Base-by-base conservation (phyloP, 371 early-diverging fungal species). In the Lichtheimia ornata region DNA sequence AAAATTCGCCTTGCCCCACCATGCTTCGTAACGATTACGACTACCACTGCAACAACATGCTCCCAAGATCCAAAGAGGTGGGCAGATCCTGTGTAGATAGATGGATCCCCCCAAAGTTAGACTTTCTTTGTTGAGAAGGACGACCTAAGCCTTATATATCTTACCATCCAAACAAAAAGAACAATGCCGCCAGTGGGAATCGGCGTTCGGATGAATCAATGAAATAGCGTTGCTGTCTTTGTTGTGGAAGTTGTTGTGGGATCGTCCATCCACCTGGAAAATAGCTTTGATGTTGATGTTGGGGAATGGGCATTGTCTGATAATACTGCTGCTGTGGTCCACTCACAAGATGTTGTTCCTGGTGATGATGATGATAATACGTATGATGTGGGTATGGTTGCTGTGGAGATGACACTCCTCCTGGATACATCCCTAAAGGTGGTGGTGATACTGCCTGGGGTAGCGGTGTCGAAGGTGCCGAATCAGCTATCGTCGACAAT, bases 161-260 rank as follows among this genome's bases (percentile, higher is more conserved):
- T 56, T 61, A 60, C 68, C 64, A 69, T 27, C 69, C 69, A 42
- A 69, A 58, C n/a, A 69, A 45, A 20, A 69, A 69, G 50, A 63
- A 61, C 17, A 69, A 30, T 12, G 64, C 64, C 20, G 61, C 69
- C 2, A 69, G 53, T 0, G 69, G 69, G 28, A 69, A 69, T 18
- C 64, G 60, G 18, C 69, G 64, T 15, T 67, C 68, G 22, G 59
- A 42, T 43, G 64, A 42, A 56, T 64, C 61, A 15, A 54, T 22
- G 18, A 51, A 41, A n/a, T 22, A 22, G 6, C 53, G 28, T 9
- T 42, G 47, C 24, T 9, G 54, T 20, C 15, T 20, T 20, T 24
- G 49, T 27, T 27, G 47, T 17, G 20, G 44, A 20, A 27, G 49
- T 20, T 20, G 50, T 3, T 3, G 30, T 14, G 49, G 22, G 7